Evolutionary conservation across 306 rosid genomes (phyloP).

Genomic region (Citrullus mucosospermus): DNA sequence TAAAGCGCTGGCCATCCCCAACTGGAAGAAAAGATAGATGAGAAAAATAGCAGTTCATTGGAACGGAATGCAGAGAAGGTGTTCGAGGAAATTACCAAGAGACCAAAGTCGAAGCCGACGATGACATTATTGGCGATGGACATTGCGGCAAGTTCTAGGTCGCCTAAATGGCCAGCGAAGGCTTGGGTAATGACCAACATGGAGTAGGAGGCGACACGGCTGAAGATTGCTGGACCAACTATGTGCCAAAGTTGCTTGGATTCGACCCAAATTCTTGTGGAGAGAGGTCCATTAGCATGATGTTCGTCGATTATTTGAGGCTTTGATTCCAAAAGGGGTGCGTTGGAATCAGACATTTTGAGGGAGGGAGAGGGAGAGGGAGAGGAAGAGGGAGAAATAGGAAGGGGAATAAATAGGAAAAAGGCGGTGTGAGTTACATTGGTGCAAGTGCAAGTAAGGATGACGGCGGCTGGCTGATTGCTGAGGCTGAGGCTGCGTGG

Average conservation of each 20-base stretch:
- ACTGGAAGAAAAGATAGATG: slow-evolving; percentile 10
- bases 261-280: slow-evolving; percentile 29
- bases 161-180: slow-evolving; percentile 70
- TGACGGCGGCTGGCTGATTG: background rate
- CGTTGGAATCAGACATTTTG: slow-evolving; percentile 16
- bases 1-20: slow-evolving; percentile 84
- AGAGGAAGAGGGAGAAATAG: background rate
- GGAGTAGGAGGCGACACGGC: slow-evolving; percentile 37
- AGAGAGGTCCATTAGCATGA: background rate
- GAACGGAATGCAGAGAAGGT: background rate
- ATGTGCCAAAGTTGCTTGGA: slow-evolving; percentile 74
- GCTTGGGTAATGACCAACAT: slow-evolving; percentile 63
- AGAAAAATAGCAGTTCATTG: background rate
- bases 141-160: slow-evolving; percentile 56
- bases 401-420: background rate
- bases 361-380: background rate
- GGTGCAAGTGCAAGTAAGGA: background rate
- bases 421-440: background rate
- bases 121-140: slow-evolving; percentile 46
- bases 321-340: slow-evolving; percentile 19
- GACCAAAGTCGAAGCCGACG: slow-evolving; percentile 57
- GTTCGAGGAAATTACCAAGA: slow-evolving; percentile 30
- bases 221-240: slow-evolving; percentile 58
- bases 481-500: background rate
- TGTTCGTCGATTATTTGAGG: background rate